Conservation (phyloP, 163 green algal species). For the Scenedesmus sp. region DNA sequence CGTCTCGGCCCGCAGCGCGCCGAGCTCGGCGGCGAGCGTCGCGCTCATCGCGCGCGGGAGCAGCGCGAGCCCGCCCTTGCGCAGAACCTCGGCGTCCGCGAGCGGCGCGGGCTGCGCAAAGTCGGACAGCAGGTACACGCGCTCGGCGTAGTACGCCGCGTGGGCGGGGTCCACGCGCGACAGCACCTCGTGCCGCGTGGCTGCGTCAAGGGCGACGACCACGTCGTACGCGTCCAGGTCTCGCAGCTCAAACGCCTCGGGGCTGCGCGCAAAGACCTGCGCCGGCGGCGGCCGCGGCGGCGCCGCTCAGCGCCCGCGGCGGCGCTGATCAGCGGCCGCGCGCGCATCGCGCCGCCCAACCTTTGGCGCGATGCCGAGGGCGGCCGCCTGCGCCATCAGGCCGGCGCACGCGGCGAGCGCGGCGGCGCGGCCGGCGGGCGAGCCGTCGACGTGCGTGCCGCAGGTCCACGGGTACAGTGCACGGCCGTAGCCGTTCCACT, state of each 20-base stretch:
- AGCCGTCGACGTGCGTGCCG: conserved; percentile 26
- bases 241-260: conserved; percentile 52
- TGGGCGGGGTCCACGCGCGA: conserved; percentile 10
- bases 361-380: conserved; percentile 11
- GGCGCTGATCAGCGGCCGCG: too few relatives aligned
- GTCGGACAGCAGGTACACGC: conserved; percentile 32
- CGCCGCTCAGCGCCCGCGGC: too few relatives aligned
- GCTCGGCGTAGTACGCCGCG: conserved; percentile 29
- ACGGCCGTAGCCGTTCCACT: conserved; percentile 46
- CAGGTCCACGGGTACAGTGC: conserved; percentile 49
- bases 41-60: conserved; percentile 29
- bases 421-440: not conserved
- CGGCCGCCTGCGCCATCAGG: conserved; percentile 13
- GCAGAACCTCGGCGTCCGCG: conserved; percentile 30
- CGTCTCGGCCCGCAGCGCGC: conserved; percentile 16
- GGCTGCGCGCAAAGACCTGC: conserved; percentile 42
- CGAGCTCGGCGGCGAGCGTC: conserved; percentile 13
- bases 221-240: conserved; percentile 55
- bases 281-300: too few relatives aligned
- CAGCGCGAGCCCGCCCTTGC: conserved; percentile 28
- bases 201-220: conserved; percentile 26
- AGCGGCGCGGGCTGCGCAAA: conserved; percentile 30
- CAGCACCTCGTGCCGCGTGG: conserved; percentile 20
- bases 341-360: not conserved
- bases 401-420: not conserved